Evolutionary conservation across 2,329 filamentous ascomycete genomes (phyloP).

Genomic region (Curvularia hawaiiensis): DNA sequence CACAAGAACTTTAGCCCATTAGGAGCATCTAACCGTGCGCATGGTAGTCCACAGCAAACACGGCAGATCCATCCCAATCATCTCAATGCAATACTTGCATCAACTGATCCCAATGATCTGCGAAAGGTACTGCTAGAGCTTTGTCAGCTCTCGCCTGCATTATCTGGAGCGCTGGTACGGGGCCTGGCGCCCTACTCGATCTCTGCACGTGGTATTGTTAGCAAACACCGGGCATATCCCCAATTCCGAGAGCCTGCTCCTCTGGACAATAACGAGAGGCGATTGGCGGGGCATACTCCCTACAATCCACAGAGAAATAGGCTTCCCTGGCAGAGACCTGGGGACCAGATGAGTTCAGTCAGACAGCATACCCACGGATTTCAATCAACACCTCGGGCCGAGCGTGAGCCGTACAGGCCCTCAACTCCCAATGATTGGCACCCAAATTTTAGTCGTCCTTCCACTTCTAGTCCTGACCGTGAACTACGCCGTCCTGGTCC

Average conservation of each 20-base stretch:
- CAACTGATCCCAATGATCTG: conserved; percentile 24
- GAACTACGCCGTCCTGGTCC: conserved; percentile 15
- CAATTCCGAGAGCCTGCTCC: neutral
- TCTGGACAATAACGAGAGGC: neutral
- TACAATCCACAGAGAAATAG: neutral
- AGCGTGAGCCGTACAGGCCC: conserved; percentile 14
- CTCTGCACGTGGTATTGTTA: conserved; percentile 30
- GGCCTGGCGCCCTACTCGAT: conserved; percentile 40
- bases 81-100: conserved; percentile 36
- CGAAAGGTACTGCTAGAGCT: conserved; percentile 33
- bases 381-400: conserved; percentile 14
- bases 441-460: neutral
- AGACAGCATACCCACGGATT: conserved; percentile 1
- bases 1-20: conserved; percentile 5
- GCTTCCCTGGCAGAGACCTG: neutral
- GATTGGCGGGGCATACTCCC: neutral
- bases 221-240: conserved; percentile 10
- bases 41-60: conserved; percentile 11
- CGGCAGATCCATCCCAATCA: conserved; percentile 31
- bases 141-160: conserved; percentile 39
- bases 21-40: neutral
- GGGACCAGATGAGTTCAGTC: neutral
- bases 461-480: conserved; percentile 18
- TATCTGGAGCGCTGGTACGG: conserved; percentile 40
- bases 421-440: neutral